A percentile compares a stretch with the other conserved stretches of the same genome.
phyloP scores from a whole-genome alignment of 2,329 filamentous ascomycete genomes.

The Pyrenochaeta sp. region DNA sequence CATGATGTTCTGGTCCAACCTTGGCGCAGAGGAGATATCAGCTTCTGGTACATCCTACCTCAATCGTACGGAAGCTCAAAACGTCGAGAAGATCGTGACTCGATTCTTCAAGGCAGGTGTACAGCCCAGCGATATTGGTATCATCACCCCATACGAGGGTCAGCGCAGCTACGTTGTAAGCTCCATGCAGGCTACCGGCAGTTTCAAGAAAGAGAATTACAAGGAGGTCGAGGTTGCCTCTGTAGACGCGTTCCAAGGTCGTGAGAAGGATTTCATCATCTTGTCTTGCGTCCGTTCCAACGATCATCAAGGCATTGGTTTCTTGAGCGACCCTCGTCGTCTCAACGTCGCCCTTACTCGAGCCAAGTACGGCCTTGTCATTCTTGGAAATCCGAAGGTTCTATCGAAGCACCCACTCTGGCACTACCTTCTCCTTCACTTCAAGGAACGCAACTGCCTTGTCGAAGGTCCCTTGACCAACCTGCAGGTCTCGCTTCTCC shows the following conservation, averaged over 20 bases:
- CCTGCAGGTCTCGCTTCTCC: conserved; percentile 91
- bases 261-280: conserved; percentile 99
- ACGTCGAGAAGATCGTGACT: conserved; percentile 98
- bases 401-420: conserved; percentile 97
- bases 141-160: conserved; percentile 98
- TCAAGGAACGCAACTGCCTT: conserved; percentile 95
- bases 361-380: conserved; percentile 95
- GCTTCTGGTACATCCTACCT: conserved; percentile 97
- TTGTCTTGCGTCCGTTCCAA: conserved; percentile 98
- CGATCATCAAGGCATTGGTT: conserved; percentile 98
- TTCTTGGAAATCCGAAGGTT: conserved; percentile 97
- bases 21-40: conserved; percentile 97
- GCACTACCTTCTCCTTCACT: conserved; percentile 94
- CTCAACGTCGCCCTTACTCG: conserved; percentile 96
- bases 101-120: conserved; percentile 99
- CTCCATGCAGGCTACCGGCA: conserved; percentile 98
- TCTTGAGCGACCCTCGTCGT: conserved; percentile 95
- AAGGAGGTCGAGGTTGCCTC: conserved; percentile 99
- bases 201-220: conserved; percentile 97
- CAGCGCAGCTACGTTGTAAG: conserved; percentile 98
- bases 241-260: conserved; percentile 97
- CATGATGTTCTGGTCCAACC: conserved; percentile 99
- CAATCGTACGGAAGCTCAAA: conserved; percentile 95
- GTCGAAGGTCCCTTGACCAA: conserved; percentile 96
- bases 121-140: conserved; percentile 91